Evolutionary conservation across 805 yeast genomes (phyloP), one percentile per base, ranked within the genome.

Genomic region (Pichia gijzeniarum): DNA sequence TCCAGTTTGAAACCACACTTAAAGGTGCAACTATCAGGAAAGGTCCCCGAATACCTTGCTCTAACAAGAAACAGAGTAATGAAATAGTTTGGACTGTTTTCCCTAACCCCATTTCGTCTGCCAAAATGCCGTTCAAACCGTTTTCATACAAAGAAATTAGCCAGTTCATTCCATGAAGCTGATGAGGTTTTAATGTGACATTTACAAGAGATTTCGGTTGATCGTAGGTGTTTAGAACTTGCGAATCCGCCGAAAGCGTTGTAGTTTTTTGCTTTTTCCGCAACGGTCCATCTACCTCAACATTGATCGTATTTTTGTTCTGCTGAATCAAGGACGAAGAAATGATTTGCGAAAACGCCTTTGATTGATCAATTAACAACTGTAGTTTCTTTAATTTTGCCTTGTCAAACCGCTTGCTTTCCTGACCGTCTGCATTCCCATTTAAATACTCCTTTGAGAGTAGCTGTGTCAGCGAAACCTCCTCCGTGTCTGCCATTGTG

Each of bases 21-120:
- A 87, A 64, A 0, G 96, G 96, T 5, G 87, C 87, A 22, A 85
- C 83, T 43, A 87, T 71, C 34, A 87, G 63, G 55, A 85, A 87
- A 0, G 95, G 93, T 0, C 95, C 95, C 33, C 67, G 64, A 1
- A 87, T 77, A 3, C 85, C 89, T 61, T 86, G 80, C 53, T 87
- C 96, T 38, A 82, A 74, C 32, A 90, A 67, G 57, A 82, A 86
- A 5, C 87, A 77, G 4, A 89, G 56, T 48, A 91, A 71, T 0
- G 96, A 76, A 45, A 91, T 87, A 36, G 93, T 82, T 62, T 93
- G 96, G 7, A 91, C 63, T 0, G 99, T 93, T 60, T 91, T 91
- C 1, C 99, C 99, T 21, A 91, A 68, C 0, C 98, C 98, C 99
- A 91, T 91, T 62, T 91, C 98, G 65, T 93, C 98, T 0, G 98